Evolutionary conservation across 225 moss, liverwort and hornwort genomes (phyloP).

Genomic region (Physcomitrellopsis africana): DNA sequence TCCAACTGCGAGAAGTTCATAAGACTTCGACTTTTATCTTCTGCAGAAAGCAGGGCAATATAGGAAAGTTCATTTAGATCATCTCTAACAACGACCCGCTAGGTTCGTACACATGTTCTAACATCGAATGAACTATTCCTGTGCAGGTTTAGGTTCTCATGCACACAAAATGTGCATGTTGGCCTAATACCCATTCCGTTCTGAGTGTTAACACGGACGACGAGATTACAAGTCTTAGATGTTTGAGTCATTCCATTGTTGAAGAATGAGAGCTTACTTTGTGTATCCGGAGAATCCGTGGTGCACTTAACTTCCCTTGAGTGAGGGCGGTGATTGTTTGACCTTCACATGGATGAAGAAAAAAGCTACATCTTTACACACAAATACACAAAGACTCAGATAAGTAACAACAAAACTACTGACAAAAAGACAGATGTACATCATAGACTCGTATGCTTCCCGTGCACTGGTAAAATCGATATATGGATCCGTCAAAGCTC

Average conservation of each 20-base stretch:
- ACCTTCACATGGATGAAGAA: constrained; percentile 83
- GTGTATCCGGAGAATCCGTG: constrained; percentile 94
- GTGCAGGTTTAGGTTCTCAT: no score
- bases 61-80: neutral
- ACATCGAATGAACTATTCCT: neutral
- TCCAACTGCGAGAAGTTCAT: neutral
- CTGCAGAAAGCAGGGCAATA: neutral
- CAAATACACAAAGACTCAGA: neutral
- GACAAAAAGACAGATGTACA: neutral
- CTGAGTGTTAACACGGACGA: neutral
- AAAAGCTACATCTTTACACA: constrained; percentile 80
- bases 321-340: constrained; percentile 77
- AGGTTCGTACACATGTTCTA: neutral
- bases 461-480: no score
- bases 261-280: constrained; percentile 55
- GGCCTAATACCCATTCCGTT: neutral
- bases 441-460: neutral
- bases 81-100: neutral
- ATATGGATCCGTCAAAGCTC: no score
- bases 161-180: no score
- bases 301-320: constrained; percentile 90
- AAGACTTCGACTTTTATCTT: neutral
- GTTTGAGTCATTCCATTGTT: neutral
- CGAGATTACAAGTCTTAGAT: neutral
- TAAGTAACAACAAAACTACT: constrained; percentile 9